Evolutionary conservation across 2,329 filamentous ascomycete genomes (phyloP), one percentile per base, ranked within the genome.

Genomic region (Blastomyces gilchristii): DNA sequence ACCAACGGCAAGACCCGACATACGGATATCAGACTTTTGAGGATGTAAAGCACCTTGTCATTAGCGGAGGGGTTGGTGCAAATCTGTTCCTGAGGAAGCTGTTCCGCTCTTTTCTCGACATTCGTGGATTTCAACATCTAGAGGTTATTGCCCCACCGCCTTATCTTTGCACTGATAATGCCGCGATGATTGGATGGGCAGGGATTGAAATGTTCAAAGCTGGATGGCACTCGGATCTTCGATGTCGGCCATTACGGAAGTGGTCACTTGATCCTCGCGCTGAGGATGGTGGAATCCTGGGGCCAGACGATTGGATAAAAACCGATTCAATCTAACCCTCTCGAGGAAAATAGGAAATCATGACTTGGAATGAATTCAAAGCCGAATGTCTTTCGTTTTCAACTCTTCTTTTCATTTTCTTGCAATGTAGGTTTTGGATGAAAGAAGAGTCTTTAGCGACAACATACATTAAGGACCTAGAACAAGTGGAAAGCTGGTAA

Each of bases 181-280:
- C 94, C 14, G 90, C 91, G 58, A 99, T 99, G 94, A 92, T 97
- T 72, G 93, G 88, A 1, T 97, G 94, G 93, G 82, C 92, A 0
- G 94, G 88, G 0, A 82, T 92, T 67, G 92, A 97, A 76, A 97
- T 99, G 92, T 97, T 84, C 71, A 83, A 89, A 74, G 85, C 83
- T 0, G 92, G 93, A 0, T 92, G 85, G 80, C 76, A 79, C 64
- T 87, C 85, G 9, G 81, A 83, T 25, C 70, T 92, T 63, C 80
- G 78, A 31, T 82, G 87, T 63, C 73, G 81, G 57, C 82, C 87
- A 1, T 71, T 88, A 56, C 80, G 82, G 57, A 89, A 86, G 72
- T 96, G 91, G 91, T 80, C 85, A 1, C 82, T 95, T 73, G 90
- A 93, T 72, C 77, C 83, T 0, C 68, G 70, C 37, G 79, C 78